A percentile compares a stretch with the other conserved stretches of the same genome.
Evolutionary conservation across 805 yeast species (phyloP).

Genomic region (Ogataea philodendri): DNA sequence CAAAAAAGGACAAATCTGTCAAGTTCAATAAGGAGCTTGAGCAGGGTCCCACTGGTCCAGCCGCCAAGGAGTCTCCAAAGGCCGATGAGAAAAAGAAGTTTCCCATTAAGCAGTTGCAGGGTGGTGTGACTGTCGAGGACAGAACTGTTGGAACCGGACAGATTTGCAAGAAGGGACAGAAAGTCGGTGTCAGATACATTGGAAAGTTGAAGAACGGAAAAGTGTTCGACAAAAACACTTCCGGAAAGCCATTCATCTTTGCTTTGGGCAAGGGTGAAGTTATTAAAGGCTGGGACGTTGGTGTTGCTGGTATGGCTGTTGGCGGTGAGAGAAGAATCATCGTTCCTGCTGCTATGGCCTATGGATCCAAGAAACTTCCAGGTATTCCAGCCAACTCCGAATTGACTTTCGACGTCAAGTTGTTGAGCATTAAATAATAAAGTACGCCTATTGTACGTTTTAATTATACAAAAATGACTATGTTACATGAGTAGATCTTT

Average conservation of each 20-base stretch:
- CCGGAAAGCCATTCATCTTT: constrained; percentile 93
- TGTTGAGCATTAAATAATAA: constrained; percentile 79
- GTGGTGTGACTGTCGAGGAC: constrained; percentile 94
- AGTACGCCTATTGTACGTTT: background rate
- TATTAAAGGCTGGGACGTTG: constrained; percentile 97
- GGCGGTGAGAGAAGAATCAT: constrained; percentile 98
- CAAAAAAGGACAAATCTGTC: constrained; percentile 63
- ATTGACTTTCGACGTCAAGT: constrained; percentile 92
- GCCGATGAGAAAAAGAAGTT: constrained; percentile 44
- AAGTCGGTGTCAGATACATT: constrained; percentile 94
- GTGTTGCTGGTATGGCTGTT: constrained; percentile 97
- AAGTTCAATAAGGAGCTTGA: constrained; percentile 88
- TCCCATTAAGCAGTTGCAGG: constrained; percentile 77
- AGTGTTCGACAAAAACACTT: constrained; percentile 94
- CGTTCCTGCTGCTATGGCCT: constrained; percentile 94
- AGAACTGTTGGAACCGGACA: constrained; percentile 86
- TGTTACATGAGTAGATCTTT: constrained; percentile 19
- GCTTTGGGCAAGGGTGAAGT: constrained; percentile 96
- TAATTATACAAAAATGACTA: background rate
- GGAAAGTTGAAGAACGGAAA: constrained; percentile 97
- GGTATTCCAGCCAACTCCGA: constrained; percentile 98
- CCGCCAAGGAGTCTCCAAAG: constrained; percentile 31
- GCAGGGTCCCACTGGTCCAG: constrained; percentile 77
- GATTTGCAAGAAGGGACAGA: constrained; percentile 81
- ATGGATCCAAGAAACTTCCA: constrained; percentile 91